phyloP scores from a whole-genome alignment of 2,329 filamentous ascomycete genomes.

The Hawksworthiomyces lignivorus region DNA sequence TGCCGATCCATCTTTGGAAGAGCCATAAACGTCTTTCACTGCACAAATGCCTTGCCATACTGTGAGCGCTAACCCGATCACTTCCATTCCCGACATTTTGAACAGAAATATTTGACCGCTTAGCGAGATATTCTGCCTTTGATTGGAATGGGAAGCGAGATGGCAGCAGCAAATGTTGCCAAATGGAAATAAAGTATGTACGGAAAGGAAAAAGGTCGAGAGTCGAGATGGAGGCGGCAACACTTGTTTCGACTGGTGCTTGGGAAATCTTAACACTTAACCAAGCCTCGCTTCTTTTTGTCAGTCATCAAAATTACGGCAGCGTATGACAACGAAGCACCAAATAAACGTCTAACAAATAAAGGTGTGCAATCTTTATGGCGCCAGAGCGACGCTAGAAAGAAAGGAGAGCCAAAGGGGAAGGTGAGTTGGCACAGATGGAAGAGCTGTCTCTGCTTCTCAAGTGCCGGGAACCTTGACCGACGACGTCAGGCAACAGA shows the following conservation, averaged over 20 bases:
- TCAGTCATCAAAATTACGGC: background rate
- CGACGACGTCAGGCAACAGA: conserved; percentile 4
- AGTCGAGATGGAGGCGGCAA: background rate
- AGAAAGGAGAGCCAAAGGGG: background rate
- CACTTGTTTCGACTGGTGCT: background rate
- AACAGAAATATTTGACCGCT: no score
- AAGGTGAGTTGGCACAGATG: background rate
- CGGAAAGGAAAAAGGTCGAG: background rate
- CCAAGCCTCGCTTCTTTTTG: conserved; percentile 1
- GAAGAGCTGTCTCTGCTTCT: background rate
- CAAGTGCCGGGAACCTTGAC: conserved; percentile 1
- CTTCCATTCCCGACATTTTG: conserved; percentile 15
- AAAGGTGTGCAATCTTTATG: background rate
- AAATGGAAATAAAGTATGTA: no score
- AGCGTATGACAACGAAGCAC: conserved; percentile 1
- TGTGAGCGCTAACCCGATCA: conserved; percentile 12
- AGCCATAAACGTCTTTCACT: conserved; percentile 10
- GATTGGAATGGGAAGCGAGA: no score
- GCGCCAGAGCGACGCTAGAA: conserved; percentile 1
- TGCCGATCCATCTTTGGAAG: conserved; percentile 8
- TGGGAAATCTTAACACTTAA: background rate
- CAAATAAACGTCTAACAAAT: background rate
- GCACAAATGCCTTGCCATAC: conserved; percentile 12
- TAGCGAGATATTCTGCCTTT: no score
- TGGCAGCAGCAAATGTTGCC: background rate